Evolutionary conservation across 2,329 filamentous ascomycete species (phyloP), one percentile per base, ranked within the genome.

Genomic region (Dactylella cylindrospora): DNA sequence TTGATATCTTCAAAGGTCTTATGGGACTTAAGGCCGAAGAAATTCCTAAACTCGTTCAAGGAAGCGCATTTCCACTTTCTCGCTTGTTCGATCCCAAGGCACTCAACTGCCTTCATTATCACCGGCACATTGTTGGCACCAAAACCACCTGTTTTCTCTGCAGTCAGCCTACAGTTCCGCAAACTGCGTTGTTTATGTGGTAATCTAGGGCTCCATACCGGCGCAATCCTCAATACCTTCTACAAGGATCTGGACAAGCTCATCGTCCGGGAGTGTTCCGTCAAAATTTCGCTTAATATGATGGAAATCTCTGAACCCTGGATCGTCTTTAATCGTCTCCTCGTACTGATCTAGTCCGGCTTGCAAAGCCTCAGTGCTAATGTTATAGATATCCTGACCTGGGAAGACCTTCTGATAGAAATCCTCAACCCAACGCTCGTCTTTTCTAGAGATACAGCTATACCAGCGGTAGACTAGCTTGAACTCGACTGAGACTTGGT

Each of bases 401-500:
- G 55, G 78, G 65, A 89, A 83, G 1, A 88, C 72, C 33, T 80
- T 74, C 1, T 74, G 72, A 70, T 86, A 89, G 62, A 87, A 78
- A 9, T 84, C 76, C 67, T 89, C 79, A n/a, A 13, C 10, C 88
- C 88, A 94, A 66, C 83, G 78, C 69, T 93, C 88, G 68, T 95
- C 89, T 65, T 81, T 83, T 55, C 82, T 80, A 29, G 79, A 80
- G 67, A 93, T 86, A 67, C 85, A 84, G 2, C 87, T 88, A 74
- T 94, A 88, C 88, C 88, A 94, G 65, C 88, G 80, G 72, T 95
- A 94, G 67, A 86, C 85, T 7, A 95, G 78, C 70, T 93, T 94
- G 77, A 95, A 95, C 74, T 95, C 89, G 2, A 86, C 87, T 0
- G 87, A 91, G 3, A 91, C 87, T 66, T 86, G 83, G 69, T 93